phyloP scores from a whole-genome alignment of 495 filamentous ascomycete species.

The Aspergillus conjunctus region DNA sequence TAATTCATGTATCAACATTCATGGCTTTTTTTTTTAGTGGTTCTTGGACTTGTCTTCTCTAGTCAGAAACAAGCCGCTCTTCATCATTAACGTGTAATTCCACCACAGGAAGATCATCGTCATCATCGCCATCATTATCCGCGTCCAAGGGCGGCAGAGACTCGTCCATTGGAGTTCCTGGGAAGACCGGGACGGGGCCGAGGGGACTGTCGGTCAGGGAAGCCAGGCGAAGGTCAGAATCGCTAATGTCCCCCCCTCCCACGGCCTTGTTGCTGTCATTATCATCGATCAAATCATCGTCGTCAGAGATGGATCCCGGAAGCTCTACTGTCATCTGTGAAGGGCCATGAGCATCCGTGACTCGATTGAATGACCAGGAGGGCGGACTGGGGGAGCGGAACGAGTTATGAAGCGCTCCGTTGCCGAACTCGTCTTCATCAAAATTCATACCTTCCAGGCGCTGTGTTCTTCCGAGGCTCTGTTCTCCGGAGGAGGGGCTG shows the following conservation, averaged over 20 bases:
- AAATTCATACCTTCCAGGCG: constrained; percentile 40
- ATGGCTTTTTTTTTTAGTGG: background rate
- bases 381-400: constrained; percentile 31
- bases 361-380: constrained; percentile 41
- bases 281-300: constrained; percentile 43
- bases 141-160: constrained; percentile 33
- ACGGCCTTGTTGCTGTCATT: constrained; percentile 47
- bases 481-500: constrained; percentile 28
- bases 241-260: constrained; percentile 44
- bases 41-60: background rate
- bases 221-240: constrained; percentile 38
- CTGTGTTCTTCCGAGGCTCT: constrained; percentile 21
- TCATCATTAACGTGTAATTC: constrained; percentile 48
- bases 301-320: constrained; percentile 33
- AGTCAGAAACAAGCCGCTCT: constrained; percentile 34
- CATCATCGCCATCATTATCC: constrained; percentile 39
- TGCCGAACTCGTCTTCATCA: constrained; percentile 35
- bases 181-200: constrained; percentile 29
- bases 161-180: constrained; percentile 36
- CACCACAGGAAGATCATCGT: constrained; percentile 47
- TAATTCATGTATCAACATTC: background rate
- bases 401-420: constrained; percentile 25
- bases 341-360: constrained; percentile 37
- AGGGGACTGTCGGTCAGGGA: constrained; percentile 35
- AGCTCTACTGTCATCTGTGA: constrained; percentile 37